Evolutionary conservation across 2,329 filamentous ascomycete species (phyloP).

Genomic region (Coniella vitis): DNA sequence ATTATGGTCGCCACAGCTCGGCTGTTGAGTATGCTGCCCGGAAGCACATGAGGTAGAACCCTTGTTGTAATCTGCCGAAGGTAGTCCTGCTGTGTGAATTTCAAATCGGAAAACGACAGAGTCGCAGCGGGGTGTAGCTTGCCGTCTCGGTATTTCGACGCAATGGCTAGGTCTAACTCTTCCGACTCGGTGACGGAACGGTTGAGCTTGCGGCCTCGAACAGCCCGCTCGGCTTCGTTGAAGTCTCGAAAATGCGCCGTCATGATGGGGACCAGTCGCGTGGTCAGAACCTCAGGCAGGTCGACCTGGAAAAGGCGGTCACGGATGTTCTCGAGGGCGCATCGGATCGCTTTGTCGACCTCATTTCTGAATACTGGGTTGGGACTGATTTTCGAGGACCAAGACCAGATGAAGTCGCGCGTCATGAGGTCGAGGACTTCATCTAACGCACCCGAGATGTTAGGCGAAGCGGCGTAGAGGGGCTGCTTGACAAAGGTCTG

Average conservation of each 20-base stretch:
- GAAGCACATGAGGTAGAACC: conserved; percentile 69
- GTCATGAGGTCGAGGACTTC: conserved; percentile 68
- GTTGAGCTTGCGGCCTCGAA: conserved; percentile 82
- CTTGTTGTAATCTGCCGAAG: conserved; percentile 67
- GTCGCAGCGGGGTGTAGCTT: conserved; percentile 82
- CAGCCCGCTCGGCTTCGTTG: conserved; percentile 78
- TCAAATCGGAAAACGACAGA: conserved; percentile 76
- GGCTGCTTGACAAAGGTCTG: conserved; percentile 61
- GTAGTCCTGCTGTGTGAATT: conserved; percentile 81
- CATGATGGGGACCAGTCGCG: conserved; percentile 77
- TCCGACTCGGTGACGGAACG: conserved; percentile 91
- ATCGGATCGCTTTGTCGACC: conserved; percentile 73
- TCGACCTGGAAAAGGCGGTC: conserved; percentile 71
- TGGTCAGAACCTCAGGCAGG: conserved; percentile 75
- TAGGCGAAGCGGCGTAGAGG: conserved; percentile 68
- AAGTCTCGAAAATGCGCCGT: conserved; percentile 87
- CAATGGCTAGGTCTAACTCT: conserved; percentile 90
- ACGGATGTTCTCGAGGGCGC: conserved; percentile 62
- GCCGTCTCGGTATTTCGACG: conserved; percentile 85
- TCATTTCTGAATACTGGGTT: conserved; percentile 77
- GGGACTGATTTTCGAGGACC: conserved; percentile 82
- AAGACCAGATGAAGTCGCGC: conserved; percentile 78
- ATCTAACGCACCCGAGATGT: conserved; percentile 75
- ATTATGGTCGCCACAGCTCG: conserved; percentile 73
- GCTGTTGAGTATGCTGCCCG: conserved; percentile 67